Base-by-base conservation (phyloP, 164 flowering plant species). In the Vitis labrusca region DNA sequence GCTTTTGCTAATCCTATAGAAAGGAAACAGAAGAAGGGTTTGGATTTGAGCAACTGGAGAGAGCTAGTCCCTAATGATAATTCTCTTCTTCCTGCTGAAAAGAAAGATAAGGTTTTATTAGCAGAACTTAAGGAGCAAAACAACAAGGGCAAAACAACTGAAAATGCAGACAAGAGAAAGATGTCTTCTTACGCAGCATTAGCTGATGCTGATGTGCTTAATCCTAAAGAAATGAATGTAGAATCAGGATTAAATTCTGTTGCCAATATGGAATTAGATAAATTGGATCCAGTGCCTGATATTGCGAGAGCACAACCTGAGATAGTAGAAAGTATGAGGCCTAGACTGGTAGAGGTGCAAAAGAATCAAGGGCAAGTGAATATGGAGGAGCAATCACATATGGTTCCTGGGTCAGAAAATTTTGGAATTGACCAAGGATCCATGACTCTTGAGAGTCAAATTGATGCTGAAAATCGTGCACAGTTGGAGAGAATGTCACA, bases 401-500 rank as follows among this genome's bases (percentile, higher is more conserved):
- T 32, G 19, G 63, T 14, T 60, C 65, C 65, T 56, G 23, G 64
- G 61, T 23, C 65, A 4, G 59, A 54, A 29, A 56, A 52, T 12
- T 27, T 66, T 30, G 74, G 52, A 17, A 63, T 15, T 78, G 85
- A 69, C 57, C 78, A 54, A 50, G 77, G 55, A 2, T 50, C 73
- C 51, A 9, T 37, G 60, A 69, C 89, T 60, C 80, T 84, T 61
- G 84, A 84, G 80, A 77, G 77, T 80, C 86, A 95, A 74, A 96
- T 96, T 81, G 97, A 96, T 84, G 90, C 86, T 50, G 99, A 93
- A 76, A 96, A 91, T 71, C 80, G 74, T 59, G 85, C 88, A 15
- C 78, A 77, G 47, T 70, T 96, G 52, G 76, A 80, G 56, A 71
- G 71, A 63, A 93, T 93, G 99, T 87, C 97, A 47, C 65, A 80